phyloP scores from a whole-genome alignment of 257 asterid genomes.

The Solanum habrochaites region DNA sequence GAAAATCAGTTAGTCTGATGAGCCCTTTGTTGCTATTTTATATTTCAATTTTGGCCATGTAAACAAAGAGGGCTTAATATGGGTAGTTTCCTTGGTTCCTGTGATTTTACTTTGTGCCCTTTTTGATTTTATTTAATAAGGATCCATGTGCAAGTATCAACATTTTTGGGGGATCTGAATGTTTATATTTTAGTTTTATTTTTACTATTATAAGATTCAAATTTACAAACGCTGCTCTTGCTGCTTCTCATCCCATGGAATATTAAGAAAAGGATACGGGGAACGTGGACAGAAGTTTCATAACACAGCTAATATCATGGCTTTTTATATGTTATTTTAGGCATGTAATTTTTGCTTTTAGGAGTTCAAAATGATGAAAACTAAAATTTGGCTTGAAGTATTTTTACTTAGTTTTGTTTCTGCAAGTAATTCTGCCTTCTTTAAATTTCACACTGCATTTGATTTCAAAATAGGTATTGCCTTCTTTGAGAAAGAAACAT shows the following conservation, averaged over 20 bases:
- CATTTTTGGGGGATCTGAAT: not conserved
- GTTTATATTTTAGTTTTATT: not conserved
- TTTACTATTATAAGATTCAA: not conserved
- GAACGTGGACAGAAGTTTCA: not conserved
- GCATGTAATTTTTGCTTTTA: not conserved
- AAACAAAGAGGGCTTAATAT: not conserved
- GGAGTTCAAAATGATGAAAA: not conserved
- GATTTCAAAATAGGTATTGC: slow-evolving; percentile 37
- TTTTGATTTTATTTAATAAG: not conserved
- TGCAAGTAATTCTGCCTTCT: not conserved
- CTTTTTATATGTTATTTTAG: not conserved
- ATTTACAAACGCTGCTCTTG: not conserved
- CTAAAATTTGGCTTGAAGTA: not conserved
- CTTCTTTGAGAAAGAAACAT: slow-evolving; percentile 77
- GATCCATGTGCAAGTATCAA: not conserved
- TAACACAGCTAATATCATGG: not conserved
- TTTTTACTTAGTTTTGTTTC: not conserved
- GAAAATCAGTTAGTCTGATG: not conserved
- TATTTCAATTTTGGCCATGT: not conserved
- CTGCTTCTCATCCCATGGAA: not conserved
- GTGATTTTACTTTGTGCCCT: not conserved
- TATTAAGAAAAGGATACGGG: no score
- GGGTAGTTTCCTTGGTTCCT: not conserved
- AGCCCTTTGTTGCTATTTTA: not conserved
- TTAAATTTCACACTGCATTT: not conserved